A percentile compares a stretch with the other conserved stretches of the same genome.
Evolutionary conservation across 2,329 filamentous ascomycete genomes (phyloP).

Genomic region (Epichloe coenophiala): DNA sequence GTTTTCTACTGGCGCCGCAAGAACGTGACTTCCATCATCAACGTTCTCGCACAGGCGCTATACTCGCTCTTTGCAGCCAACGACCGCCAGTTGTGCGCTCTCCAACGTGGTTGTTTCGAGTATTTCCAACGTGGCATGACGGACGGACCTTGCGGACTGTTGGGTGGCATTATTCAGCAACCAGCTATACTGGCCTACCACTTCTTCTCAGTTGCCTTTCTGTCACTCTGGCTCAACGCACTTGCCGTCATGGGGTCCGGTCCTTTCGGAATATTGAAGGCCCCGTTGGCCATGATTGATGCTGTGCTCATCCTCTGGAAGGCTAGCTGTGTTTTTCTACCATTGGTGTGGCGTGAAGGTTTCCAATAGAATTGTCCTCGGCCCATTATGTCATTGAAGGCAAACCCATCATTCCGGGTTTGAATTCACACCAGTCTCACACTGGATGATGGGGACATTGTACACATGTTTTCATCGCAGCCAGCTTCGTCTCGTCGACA

Average conservation of each 20-base stretch:
- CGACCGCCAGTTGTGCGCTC: conserved; percentile 58
- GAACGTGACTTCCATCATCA: conserved; percentile 72
- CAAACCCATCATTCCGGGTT: not conserved
- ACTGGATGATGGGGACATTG: not conserved
- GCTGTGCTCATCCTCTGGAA: conserved; percentile 63
- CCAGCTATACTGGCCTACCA: conserved; percentile 75
- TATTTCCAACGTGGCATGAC: conserved; percentile 75
- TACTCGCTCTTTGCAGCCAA: conserved; percentile 86
- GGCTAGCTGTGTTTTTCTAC: conserved; percentile 69
- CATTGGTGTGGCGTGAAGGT: conserved; percentile 60
- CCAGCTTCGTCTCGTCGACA: not conserved
- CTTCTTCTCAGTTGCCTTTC: conserved; percentile 87
- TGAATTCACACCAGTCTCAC: not conserved
- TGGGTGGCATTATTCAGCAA: conserved; percentile 67
- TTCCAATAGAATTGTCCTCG: conserved; percentile 14
- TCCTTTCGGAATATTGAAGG: conserved; percentile 26
- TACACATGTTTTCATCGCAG: too few relatives aligned
- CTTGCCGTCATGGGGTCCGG: conserved; percentile 23
- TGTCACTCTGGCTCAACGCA: conserved; percentile 60
- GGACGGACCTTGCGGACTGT: conserved; percentile 65
- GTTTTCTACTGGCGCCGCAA: conserved; percentile 84
- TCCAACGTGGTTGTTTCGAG: conserved; percentile 81
- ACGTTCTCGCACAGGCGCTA: conserved; percentile 90
- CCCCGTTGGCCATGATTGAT: conserved; percentile 50
- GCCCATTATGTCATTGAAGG: too few relatives aligned